Base-by-base conservation (phyloP, 2,329 filamentous ascomycete genomes). In the Ceratocystis ficicola region DNA sequence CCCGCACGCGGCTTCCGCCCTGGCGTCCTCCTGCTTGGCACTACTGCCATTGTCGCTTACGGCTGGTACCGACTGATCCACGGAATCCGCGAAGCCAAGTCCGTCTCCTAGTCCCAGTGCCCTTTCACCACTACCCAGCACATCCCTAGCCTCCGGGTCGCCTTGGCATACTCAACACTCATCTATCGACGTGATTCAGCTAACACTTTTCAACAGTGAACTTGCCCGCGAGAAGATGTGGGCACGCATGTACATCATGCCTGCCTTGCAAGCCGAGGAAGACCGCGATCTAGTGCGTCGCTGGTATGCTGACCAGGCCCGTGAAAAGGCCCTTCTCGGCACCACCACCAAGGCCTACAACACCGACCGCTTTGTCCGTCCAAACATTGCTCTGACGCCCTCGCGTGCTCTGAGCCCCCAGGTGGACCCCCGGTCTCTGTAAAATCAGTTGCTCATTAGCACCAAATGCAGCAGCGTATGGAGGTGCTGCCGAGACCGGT, bases 201-300 rank as follows among this genome's bases (percentile, higher is more conserved):
- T 70, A 44, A 70, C 68, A 30, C 50, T 12, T 25, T n/a, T 1
- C 0, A 30, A 67, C 72, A 96, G 92, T 74, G 94, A 99, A 78
- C 86, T 96, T 71, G 89, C 86, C 69, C 90, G 94, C 72, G 94
- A 99, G 75, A 99, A 97, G 82, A 94, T 96, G 85, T 99, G 94
- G 94, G 85, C 90, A 69, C 88, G 94, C 74, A 95, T 99, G 77
- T 86, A 97, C 78, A 82, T 99, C 70, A 94, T 93, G 73, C 94
- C 94, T 67, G 79, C 96, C 69, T 85, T 99, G 69, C 93, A 97
- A 76, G 94, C 94, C 66, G 94, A 99, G 75, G 91, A 96, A 77
- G 94, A 99, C 79, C 87, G 94, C 68, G 94, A 99, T 78, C 87
- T 93, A 75, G 92, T 96, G 69, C 84, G 94, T 70, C 83, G 93